phyloP scores from a whole-genome alignment of 768 basidiomycete genomes.

The Cystofilobasidium bisporidii region DNA sequence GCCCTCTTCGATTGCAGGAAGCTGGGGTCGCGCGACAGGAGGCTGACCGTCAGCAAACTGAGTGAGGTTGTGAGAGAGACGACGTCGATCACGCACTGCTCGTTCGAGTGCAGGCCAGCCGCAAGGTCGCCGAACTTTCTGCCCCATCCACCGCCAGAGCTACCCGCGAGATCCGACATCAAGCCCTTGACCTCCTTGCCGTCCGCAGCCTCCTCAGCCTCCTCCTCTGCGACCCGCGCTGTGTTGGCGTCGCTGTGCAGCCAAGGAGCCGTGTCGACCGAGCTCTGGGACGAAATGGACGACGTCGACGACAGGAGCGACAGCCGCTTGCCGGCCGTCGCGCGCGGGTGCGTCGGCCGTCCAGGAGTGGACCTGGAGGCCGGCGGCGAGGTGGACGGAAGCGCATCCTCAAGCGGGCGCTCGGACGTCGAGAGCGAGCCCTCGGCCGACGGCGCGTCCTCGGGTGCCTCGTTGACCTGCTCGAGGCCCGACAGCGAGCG shows the following conservation, averaged over 20 bases:
- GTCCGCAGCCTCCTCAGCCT: background rate
- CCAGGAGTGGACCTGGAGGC: background rate
- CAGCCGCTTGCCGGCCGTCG: background rate
- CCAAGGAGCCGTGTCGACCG: background rate
- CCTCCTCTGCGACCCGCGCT: conserved; percentile 1
- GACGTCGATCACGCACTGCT: background rate
- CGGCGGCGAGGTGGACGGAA: background rate
- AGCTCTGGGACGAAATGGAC: background rate
- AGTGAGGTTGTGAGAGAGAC: background rate
- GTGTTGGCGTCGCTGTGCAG: background rate
- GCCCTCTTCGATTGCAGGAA: background rate
- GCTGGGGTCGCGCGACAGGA: background rate
- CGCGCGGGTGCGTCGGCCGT: background rate
- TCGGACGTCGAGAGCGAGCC: background rate
- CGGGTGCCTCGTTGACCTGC: background rate
- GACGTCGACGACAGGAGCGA: background rate
- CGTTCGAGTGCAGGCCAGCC: background rate
- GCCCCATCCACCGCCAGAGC: background rate
- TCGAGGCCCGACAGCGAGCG: conserved; percentile 4
- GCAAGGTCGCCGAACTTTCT: background rate
- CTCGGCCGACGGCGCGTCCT: background rate
- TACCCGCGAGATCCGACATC: background rate
- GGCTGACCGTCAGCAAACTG: background rate
- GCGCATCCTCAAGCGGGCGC: background rate
- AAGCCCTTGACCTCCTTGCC: background rate